Evolutionary conservation across 2,329 filamentous ascomycete species (phyloP).

Genomic region (Stromatinia cepivora): DNA sequence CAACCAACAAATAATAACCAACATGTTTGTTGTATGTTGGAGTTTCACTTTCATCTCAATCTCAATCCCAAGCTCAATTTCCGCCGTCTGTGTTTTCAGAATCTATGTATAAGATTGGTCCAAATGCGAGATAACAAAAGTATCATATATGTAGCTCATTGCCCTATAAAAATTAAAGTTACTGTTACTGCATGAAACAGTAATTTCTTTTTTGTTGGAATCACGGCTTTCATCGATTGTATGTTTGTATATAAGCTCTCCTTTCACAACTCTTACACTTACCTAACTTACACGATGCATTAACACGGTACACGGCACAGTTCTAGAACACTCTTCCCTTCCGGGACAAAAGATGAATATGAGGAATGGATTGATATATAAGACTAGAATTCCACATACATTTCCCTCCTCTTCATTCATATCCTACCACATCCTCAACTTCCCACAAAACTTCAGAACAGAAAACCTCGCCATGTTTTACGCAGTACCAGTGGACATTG

Average conservation of each 20-base stretch:
- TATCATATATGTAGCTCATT: not conserved
- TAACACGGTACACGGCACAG: not conserved
- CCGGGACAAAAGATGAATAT: not conserved
- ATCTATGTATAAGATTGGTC: not conserved
- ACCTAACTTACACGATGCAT: not conserved
- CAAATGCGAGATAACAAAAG: not conserved
- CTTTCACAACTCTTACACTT: not conserved
- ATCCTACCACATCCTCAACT: not conserved
- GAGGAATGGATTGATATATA: not conserved
- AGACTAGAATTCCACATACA: not conserved
- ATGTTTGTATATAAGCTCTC: not conserved
- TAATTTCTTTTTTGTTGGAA: not conserved
- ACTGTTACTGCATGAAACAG: not conserved
- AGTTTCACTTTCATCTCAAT: not conserved
- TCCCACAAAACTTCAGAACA: not conserved
- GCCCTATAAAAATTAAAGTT: not conserved
- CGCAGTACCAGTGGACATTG: not conserved
- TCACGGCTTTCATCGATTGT: no score
- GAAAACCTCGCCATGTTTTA: not conserved
- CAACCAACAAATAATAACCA: not conserved
- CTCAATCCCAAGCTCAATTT: not conserved
- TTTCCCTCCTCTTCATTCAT: not conserved
- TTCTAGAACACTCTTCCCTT: not conserved
- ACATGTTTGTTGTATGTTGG: not conserved
- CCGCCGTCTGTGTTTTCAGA: no score